Percentiles rank a stretch among this genome's conserved stretches.
These are phyloP conservation scores for Annulohypoxylon nitens DNA, from an alignment of 495 filamentous ascomycete genomes.

Conservation along the genomic window DNA sequence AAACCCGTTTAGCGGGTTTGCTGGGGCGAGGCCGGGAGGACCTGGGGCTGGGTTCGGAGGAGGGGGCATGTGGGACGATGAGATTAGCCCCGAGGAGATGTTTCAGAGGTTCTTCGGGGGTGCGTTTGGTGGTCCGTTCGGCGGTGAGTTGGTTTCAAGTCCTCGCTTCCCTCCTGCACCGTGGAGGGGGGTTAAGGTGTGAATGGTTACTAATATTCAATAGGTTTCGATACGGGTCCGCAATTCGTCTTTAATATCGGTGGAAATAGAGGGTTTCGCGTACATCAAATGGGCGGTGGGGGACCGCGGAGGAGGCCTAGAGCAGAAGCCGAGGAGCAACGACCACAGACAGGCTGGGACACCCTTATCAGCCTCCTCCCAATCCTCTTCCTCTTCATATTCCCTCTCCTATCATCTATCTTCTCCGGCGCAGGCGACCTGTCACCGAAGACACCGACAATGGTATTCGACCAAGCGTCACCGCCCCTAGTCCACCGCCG, in stretches of 20 bases:
- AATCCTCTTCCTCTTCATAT: conserved; percentile 86
- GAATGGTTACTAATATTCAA: neutral
- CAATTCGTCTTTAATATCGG: conserved; percentile 94
- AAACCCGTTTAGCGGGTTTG: conserved; percentile 82
- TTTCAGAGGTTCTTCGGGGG: conserved; percentile 95
- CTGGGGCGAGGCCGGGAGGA: conserved; percentile 54
- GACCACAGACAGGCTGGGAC: conserved; percentile 65
- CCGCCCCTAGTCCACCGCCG: conserved; percentile 79
- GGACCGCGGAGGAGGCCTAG: conserved; percentile 76
- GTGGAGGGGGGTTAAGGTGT: conserved; percentile 1
- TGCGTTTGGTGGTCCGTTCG: conserved; percentile 78
- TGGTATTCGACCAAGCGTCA: conserved; percentile 75
- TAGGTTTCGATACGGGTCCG: conserved; percentile 76
- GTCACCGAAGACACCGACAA: conserved; percentile 71
- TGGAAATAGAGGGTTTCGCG: conserved; percentile 82
- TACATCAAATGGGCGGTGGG: conserved; percentile 86
- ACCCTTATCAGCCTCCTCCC: conserved; percentile 79
- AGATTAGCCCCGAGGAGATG: conserved; percentile 96
- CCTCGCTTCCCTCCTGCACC: too few relatives aligned
- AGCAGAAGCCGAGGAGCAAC: conserved; percentile 67
- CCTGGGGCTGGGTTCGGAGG: conserved; percentile 60
- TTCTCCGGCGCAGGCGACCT: conserved; percentile 72
- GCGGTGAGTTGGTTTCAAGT: conserved; percentile 45
- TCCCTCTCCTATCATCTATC: conserved; percentile 85
- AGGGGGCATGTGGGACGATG: conserved; percentile 82